These are phyloP conservation scores for Plasmodium sp. DNA, from an alignment of 169 alveolate species.

Conservation along the genomic window DNA sequence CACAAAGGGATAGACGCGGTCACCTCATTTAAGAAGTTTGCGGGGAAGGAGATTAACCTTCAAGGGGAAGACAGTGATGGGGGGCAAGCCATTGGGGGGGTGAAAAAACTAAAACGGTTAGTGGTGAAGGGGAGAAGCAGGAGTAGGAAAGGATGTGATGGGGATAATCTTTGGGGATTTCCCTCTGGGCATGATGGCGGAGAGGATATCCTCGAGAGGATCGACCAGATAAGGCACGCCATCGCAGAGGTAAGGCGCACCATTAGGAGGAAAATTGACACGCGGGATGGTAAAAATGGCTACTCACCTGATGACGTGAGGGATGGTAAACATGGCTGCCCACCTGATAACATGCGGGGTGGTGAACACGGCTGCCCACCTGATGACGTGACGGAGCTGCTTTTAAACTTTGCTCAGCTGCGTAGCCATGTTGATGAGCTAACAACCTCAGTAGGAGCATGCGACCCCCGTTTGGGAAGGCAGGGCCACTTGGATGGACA, in stretches of 20 bases:
- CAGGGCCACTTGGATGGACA: constrained; percentile 17
- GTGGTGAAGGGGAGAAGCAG: background rate
- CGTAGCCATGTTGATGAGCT: background rate
- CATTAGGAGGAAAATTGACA: background rate
- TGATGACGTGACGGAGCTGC: background rate
- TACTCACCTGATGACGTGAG: background rate
- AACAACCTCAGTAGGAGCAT: constrained; percentile 14
- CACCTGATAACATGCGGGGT: background rate
- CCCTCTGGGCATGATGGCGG: background rate
- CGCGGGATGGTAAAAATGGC: no score
- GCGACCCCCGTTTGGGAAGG: background rate
- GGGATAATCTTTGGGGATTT: background rate
- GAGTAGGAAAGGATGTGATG: background rate
- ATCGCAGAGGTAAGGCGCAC: background rate
- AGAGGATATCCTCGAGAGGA: background rate
- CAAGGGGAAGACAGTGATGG: background rate
- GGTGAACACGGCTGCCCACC: background rate
- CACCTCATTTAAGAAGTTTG: constrained; percentile 36
- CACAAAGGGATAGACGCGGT: constrained; percentile 7
- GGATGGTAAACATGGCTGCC: no score
- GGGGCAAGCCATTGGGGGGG: background rate
- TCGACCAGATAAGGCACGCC: constrained; percentile 19
- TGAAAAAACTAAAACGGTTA: background rate
- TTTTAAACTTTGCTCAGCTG: background rate
- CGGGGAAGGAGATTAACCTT: constrained; percentile 30